Percentiles rank a stretch among this genome's conserved stretches.
phyloP scores from a whole-genome alignment of 169 alveolate species.

The Cryptosporidium meleagridis region DNA sequence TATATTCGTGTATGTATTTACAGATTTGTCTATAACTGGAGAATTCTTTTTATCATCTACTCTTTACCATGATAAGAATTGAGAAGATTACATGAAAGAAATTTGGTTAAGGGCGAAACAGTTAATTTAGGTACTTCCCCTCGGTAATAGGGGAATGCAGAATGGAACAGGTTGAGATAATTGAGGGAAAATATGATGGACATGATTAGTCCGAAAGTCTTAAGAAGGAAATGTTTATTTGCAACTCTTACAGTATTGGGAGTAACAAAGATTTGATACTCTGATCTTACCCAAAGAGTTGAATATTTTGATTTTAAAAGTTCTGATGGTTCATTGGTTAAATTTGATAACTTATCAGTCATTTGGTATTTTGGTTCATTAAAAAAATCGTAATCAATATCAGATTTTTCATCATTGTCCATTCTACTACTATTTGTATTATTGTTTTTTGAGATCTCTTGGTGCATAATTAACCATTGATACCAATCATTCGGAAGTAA shows the following conservation, averaged over 20 bases:
- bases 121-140: constrained; percentile 66
- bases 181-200: constrained; percentile 60
- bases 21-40: background rate
- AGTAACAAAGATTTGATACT: constrained; percentile 60
- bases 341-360: background rate
- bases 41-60: background rate
- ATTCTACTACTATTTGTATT: background rate
- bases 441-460: background rate
- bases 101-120: constrained; percentile 49
- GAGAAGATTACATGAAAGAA: constrained; percentile 53
- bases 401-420: background rate
- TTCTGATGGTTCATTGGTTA: background rate
- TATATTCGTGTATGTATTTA: background rate
- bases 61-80: constrained; percentile 60
- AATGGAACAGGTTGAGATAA: constrained; percentile 47
- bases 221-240: constrained; percentile 60
- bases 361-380: background rate
- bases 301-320: constrained; percentile 15
- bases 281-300: constrained; percentile 71
- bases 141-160: constrained; percentile 62
- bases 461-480: constrained; percentile 7
- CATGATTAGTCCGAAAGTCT: constrained; percentile 44
- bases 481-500: constrained; percentile 51
- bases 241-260: constrained; percentile 72
- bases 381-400: background rate